Base-by-base conservation (phyloP, 306 rosid species). In the Clitoria ternatea region DNA sequence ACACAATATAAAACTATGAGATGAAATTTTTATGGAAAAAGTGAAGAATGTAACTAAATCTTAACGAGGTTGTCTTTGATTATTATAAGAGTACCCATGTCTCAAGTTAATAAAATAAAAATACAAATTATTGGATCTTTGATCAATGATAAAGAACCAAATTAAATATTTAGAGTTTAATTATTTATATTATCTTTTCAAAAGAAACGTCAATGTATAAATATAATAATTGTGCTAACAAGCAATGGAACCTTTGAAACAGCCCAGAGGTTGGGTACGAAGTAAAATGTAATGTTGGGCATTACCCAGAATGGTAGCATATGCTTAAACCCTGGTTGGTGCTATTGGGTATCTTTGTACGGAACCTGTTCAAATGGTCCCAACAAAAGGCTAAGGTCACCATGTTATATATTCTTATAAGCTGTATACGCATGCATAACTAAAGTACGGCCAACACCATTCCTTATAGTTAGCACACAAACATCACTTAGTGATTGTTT, bases 241-340 rank as follows among this genome's bases (percentile, higher is more conserved):
- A 61, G 52, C 52, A 44, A 13, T 32, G 53, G 37, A 59, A 59
- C 7, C 8, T 39, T 7, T 10, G 20, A 27, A 48, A 39, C 37
- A 52, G 29, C 27, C 22, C 30, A 35, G 39, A 59, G 4, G 40
- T 40, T 74, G 55, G 40, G 42, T 44, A 29, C 32, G 35, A n/a
- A n/a, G n/a, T n/a, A 35, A 60, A 53, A 36, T 69, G 7, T 10
- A 37, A 53, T 53, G 52, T 24, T 33, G 29, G 23, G 17, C 35
- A 64, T 49, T 50, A 35, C 22, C 40, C 39, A 37, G 15, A 61
- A 49, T 47, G 70, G 3, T 50, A 77, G 83, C 89, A 85, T 86
- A 82, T 87, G 89, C 77, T 37, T 37, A 75, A 68, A 80, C 80
- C 37, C 14, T 84, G 81, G 88, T 90, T 88, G 91, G 93, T 80